A percentile compares a stretch with the other conserved stretches of the same genome.
Conservation (phyloP, 208 protist species). For the Trypanosoma rangeli region DNA sequence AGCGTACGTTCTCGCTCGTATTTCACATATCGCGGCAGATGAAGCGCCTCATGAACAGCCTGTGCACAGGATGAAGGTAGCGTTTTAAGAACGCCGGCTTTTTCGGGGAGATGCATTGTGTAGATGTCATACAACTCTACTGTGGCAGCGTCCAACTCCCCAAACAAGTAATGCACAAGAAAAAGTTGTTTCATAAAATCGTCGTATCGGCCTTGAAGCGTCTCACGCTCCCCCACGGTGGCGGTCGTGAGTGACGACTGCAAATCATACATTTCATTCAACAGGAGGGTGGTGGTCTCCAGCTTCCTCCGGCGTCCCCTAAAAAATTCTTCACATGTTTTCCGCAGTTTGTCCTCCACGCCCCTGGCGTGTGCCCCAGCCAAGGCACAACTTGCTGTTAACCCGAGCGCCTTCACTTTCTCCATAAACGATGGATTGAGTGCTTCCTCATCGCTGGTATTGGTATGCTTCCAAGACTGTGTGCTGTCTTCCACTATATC, state of each 20-base stretch:
- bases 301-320: constrained; percentile 44
- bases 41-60: constrained; percentile 20
- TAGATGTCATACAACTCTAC: constrained; percentile 53
- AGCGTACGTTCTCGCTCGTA: constrained; percentile 70
- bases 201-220: constrained; percentile 19
- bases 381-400: constrained; percentile 65
- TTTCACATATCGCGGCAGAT: constrained; percentile 38
- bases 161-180: constrained; percentile 41
- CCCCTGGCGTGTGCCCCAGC: constrained; percentile 51
- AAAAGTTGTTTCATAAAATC: constrained; percentile 31
- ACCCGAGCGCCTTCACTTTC: constrained; percentile 51
- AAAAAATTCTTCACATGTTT: constrained; percentile 57
- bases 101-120: constrained; percentile 54
- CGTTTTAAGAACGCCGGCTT: constrained; percentile 28
- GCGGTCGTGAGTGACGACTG: neutral
- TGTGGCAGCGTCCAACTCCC: constrained; percentile 44
- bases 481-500: constrained; percentile 28
- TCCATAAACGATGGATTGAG: constrained; percentile 19
- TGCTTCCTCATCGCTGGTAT: constrained; percentile 30
- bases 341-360: constrained; percentile 31
- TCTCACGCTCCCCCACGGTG: constrained; percentile 24
- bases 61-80: constrained; percentile 50
- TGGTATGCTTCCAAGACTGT: constrained; percentile 36
- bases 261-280: constrained; percentile 43
- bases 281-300: constrained; percentile 37